Percentiles rank a stretch among this genome's conserved stretches.
These are phyloP conservation scores for Panaeolus papilionaceus DNA, from an alignment of 768 basidiomycete species.

Conservation along the genomic window DNA sequence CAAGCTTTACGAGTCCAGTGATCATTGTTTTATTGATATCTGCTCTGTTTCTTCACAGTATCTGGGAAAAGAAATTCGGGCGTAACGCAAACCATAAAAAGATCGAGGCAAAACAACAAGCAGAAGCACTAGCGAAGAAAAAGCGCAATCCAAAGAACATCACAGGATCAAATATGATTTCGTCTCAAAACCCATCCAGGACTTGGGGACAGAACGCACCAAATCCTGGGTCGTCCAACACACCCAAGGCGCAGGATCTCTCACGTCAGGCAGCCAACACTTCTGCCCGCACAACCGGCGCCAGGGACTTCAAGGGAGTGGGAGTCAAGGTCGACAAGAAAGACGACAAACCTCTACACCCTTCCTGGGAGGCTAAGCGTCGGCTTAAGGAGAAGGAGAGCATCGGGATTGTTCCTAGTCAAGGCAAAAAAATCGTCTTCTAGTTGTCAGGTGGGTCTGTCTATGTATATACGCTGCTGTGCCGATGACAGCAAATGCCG, in stretches of 20 bases:
- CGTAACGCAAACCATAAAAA: constrained; percentile 91
- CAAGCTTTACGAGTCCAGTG: not conserved
- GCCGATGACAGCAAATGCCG: constrained; percentile 12
- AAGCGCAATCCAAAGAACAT: constrained; percentile 20
- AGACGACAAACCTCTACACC: constrained; percentile 68
- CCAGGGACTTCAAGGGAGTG: constrained; percentile 18
- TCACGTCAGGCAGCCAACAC: constrained; percentile 14
- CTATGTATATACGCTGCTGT: constrained; percentile 13
- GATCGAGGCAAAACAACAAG: constrained; percentile 47
- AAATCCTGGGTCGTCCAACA: constrained; percentile 9
- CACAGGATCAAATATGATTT: constrained; percentile 27
- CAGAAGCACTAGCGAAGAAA: constrained; percentile 25
- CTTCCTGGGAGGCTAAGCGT: constrained; percentile 96
- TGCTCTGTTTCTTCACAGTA: constrained; percentile 52
- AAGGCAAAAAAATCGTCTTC: constrained; percentile 89
- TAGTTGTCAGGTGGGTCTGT: constrained; percentile 30
- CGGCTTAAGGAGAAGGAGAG: constrained; percentile 75
- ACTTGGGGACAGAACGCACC: constrained; percentile 10
- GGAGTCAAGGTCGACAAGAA: constrained; percentile 21
- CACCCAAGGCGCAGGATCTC: constrained; percentile 23
- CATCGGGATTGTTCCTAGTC: constrained; percentile 64
- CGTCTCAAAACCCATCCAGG: constrained; percentile 14
- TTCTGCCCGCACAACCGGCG: constrained; percentile 27
- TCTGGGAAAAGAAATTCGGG: constrained; percentile 98
- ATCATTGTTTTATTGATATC: not conserved